phyloP scores from a whole-genome alignment of 2,329 filamentous ascomycete genomes.

The Apiospora arundinis region DNA sequence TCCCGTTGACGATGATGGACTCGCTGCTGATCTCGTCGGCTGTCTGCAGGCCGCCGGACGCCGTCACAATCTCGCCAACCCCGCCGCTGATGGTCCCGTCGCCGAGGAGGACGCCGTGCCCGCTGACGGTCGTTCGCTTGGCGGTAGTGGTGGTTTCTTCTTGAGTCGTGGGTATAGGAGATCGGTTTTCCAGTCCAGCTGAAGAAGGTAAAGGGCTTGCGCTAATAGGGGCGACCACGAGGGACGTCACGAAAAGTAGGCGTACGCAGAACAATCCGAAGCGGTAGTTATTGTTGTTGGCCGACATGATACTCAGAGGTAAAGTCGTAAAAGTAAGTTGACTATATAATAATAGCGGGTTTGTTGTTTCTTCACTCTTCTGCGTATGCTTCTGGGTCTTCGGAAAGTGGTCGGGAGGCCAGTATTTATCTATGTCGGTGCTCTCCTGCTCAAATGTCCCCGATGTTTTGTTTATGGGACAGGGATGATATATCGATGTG shows the following conservation, averaged over 20 bases:
- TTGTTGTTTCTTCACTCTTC: background rate
- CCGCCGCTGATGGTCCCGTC: constrained; percentile 3
- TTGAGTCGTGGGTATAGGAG: background rate
- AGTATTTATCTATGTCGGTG: background rate
- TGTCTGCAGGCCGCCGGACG: background rate
- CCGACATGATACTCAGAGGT: background rate
- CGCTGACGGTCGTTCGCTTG: background rate
- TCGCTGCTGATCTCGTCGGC: constrained; percentile 8
- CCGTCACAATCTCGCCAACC: background rate
- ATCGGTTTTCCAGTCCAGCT: background rate
- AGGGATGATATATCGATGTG: background rate
- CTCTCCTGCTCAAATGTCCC: background rate
- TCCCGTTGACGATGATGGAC: constrained; percentile 7
- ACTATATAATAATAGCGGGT: background rate
- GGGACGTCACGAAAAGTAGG: background rate
- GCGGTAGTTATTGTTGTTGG: background rate
- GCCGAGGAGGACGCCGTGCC: constrained; percentile 1
- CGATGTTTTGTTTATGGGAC: background rate
- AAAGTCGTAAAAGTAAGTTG: background rate
- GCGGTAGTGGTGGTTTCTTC: background rate
- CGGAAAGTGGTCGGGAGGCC: background rate
- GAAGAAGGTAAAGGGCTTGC: background rate
- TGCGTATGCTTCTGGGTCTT: background rate
- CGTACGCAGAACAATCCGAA: background rate
- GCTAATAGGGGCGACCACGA: background rate